These are phyloP conservation scores for Gilbertella persicaria DNA, from an alignment of 371 early-diverging fungal genomes.

Conservation along the genomic window DNA sequence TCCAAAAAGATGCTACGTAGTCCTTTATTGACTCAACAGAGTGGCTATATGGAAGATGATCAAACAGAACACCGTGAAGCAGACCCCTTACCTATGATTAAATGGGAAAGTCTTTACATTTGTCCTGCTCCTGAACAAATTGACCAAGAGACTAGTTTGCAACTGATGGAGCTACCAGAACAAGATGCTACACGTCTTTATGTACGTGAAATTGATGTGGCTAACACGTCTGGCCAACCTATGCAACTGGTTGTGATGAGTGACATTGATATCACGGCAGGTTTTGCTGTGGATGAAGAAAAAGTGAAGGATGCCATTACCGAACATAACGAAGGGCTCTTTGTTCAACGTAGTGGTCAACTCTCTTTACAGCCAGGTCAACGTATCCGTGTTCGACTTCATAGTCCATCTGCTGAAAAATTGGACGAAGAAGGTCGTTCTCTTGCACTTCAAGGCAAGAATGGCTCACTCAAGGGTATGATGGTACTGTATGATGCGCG, in stretches of 20 bases:
- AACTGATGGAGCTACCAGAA: constrained; percentile 35
- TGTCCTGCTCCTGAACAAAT: constrained; percentile 26
- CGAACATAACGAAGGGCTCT: constrained; percentile 11
- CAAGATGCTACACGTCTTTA: constrained; percentile 37
- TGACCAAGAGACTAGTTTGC: constrained; percentile 17
- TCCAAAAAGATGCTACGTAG: constrained; percentile 24
- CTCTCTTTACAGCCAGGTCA: constrained; percentile 55
- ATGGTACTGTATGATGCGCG: constrained; percentile 61
- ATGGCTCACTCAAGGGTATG: constrained; percentile 56
- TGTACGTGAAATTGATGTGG: constrained; percentile 52
- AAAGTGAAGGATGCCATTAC: constrained; percentile 19
- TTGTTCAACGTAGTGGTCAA: constrained; percentile 37
- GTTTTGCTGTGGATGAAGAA: constrained; percentile 41
- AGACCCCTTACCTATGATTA: constrained; percentile 40
- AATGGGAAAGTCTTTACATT: constrained; percentile 64
- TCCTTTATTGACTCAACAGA: background rate
- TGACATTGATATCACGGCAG: constrained; percentile 50
- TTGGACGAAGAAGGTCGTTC: constrained; percentile 44
- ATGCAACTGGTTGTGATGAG: constrained; percentile 61
- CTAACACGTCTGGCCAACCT: constrained; percentile 48
- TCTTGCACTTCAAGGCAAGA: constrained; percentile 54
- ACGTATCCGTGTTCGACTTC: constrained; percentile 56
- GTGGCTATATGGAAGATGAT: constrained; percentile 12
- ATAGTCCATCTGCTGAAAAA: constrained; percentile 61
- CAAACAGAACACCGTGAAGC: constrained; percentile 48